A percentile compares a stretch with the other conserved stretches of the same genome.
These are phyloP conservation scores for Stagonosporopsis rhizophila DNA, from an alignment of 2,329 filamentous ascomycete species.

Conservation along the genomic window DNA sequence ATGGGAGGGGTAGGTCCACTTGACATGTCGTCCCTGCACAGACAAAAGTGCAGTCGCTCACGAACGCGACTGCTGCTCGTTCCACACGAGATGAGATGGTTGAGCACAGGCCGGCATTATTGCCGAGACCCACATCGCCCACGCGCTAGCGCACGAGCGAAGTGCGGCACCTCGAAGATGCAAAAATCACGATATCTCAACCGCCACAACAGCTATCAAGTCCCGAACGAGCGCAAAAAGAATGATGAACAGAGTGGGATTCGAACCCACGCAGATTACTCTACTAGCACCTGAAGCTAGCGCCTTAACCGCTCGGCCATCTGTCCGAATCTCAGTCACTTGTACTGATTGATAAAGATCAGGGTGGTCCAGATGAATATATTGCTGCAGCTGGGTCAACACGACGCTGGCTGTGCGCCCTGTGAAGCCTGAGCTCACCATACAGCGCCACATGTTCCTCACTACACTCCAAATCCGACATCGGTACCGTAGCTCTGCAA, in stretches of 20 bases:
- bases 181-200: slow-evolving; percentile 10
- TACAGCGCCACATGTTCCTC: too few species aligned
- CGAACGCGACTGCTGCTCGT: slow-evolving; percentile 4
- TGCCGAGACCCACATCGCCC: slow-evolving; percentile 2
- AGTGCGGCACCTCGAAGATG: background rate
- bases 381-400: too few species aligned
- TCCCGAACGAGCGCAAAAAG: slow-evolving; percentile 19
- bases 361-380: background rate
- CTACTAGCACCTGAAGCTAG: slow-evolving; percentile 50
- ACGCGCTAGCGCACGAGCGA: background rate
- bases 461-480: too few species aligned
- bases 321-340: slow-evolving; percentile 19
- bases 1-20: background rate
- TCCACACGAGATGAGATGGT: background rate
- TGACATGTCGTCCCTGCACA: background rate
- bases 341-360: background rate
- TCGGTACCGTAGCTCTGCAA: too few species aligned
- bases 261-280: slow-evolving; percentile 47
- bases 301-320: slow-evolving; percentile 49
- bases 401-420: too few species aligned
- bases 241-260: slow-evolving; percentile 47
- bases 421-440: too few species aligned
- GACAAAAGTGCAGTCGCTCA: background rate
- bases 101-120: background rate
- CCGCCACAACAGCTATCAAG: background rate